Evolutionary conservation across 2,329 filamentous ascomycete species (phyloP).

Genomic region (Diaporthe australafricana): DNA sequence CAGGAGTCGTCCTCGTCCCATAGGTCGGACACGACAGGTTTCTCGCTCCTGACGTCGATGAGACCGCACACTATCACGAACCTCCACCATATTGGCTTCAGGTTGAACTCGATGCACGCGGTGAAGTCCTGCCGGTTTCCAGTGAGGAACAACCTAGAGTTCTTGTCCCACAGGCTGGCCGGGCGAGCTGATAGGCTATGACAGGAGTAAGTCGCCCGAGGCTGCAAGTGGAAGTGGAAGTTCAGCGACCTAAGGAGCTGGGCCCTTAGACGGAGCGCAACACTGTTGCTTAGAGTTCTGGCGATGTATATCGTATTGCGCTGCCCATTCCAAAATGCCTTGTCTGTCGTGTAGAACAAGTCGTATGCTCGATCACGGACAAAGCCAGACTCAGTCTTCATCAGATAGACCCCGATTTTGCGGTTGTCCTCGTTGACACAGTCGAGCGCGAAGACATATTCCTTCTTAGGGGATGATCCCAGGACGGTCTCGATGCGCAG

Average conservation of each 20-base stretch:
- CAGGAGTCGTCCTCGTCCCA: background rate
- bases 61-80: constrained; percentile 35
- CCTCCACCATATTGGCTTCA: constrained; percentile 30
- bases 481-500: constrained; percentile 35
- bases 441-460: constrained; percentile 35
- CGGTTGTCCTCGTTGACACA: constrained; percentile 27
- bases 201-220: background rate
- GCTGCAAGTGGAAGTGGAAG: constrained; percentile 31
- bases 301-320: constrained; percentile 27
- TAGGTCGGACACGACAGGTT: constrained; percentile 3
- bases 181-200: constrained; percentile 7
- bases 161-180: constrained; percentile 25
- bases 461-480: constrained; percentile 25
- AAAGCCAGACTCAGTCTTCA: constrained; percentile 32
- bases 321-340: constrained; percentile 20
- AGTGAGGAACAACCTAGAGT: constrained; percentile 30
- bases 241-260: constrained; percentile 31
- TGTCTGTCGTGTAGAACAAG: constrained; percentile 28
- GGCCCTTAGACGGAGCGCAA: constrained; percentile 14
- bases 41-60: constrained; percentile 17
- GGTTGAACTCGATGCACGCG: constrained; percentile 21
- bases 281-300: constrained; percentile 17
- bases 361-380: constrained; percentile 29
- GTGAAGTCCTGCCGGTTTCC: constrained; percentile 34
- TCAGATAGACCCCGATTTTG: constrained; percentile 32